Base-by-base conservation (phyloP, 2,329 filamentous ascomycete species). In the Epichloe aotearoae region DNA sequence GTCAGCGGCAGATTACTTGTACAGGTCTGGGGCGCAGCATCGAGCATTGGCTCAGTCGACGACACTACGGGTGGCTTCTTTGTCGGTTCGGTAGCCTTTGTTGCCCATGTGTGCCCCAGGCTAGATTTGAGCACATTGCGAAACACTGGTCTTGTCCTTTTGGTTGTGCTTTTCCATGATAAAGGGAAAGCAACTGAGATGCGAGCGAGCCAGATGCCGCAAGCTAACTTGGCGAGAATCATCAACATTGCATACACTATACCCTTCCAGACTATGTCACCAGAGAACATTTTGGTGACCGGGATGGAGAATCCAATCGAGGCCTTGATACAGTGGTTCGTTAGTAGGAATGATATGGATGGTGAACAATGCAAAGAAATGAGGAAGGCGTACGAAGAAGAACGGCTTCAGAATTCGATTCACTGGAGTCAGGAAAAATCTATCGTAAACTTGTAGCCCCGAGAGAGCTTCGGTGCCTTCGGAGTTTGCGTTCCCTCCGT, bases 291-390 rank as follows among this genome's bases (percentile, higher is more conserved):
- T 5, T 77, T 67, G 0, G 75, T 78, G 33, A 91, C 83, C 0
- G 86, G 86, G 1, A 93, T 85, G 0, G 86, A 83, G 61, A 91
- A 90, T 0, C 86, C 86, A 37, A 91, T 84, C 0, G 76, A 79
- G 1, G 47, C 50, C 50, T 52, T 10, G 11, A 20, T 23, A 19
- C 36, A 37, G 20, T 41, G 20, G 23, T 39, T 20, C 36, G 40
- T 49, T 26, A 38, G 30, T 14, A n/a, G 6, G 5, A 4, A 17
- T 17, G 3, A 20, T 1, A 10, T 10, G 17, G 17, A 11, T 12
- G 33, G n/a, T 38, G 3, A 5, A 6, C 10, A 4, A 14, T 12
- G 12, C 19, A 26, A 33, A 20, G 26, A 7, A 11, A 30, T 4
- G 26, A 40, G 5, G 15, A 19, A 15, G 37, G 15, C 47, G 6